Conservation (phyloP, 345 rosid species). For the Melaleuca quinquenervia region DNA sequence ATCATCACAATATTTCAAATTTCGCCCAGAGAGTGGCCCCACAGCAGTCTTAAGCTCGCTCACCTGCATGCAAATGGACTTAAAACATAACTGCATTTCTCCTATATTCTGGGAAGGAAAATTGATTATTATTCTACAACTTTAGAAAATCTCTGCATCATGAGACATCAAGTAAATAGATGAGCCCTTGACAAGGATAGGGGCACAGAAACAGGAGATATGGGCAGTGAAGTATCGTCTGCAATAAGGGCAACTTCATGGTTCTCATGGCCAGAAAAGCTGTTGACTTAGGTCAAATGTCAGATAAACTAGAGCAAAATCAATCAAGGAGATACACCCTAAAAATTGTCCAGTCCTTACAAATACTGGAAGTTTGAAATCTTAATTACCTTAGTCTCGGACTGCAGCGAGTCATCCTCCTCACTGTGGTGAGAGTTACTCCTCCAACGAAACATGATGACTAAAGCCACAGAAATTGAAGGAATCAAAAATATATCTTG, state of each 20-base stretch:
- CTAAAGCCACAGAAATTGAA: neutral
- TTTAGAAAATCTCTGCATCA: neutral
- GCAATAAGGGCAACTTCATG: neutral
- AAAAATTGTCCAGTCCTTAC: neutral
- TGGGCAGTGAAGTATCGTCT: neutral
- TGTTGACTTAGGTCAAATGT: neutral
- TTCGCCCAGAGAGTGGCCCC: slow-evolving; percentile 48
- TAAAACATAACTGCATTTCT: neutral
- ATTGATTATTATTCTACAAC: neutral
- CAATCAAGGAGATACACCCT: neutral
- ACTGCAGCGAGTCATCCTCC: slow-evolving; percentile 30
- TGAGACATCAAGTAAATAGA: neutral
- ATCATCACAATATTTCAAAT: slow-evolving; percentile 48
- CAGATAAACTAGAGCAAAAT: neutral
- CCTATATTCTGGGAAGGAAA: neutral
- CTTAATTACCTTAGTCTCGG: slow-evolving; percentile 51
- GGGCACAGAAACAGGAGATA: neutral
- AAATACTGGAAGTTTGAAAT: neutral
- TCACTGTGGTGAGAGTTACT: slow-evolving; percentile 29
- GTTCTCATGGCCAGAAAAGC: neutral
- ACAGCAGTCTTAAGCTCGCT: slow-evolving; percentile 51
- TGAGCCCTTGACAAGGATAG: neutral
- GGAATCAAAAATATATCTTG: neutral
- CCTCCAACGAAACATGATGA: slow-evolving; percentile 62
- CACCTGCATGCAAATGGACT: slow-evolving; percentile 20